Percentiles rank a stretch among this genome's conserved stretches.
Evolutionary conservation across 345 rosid genomes (phyloP).

Genomic region (Eucalyptus sideroxylon): DNA sequence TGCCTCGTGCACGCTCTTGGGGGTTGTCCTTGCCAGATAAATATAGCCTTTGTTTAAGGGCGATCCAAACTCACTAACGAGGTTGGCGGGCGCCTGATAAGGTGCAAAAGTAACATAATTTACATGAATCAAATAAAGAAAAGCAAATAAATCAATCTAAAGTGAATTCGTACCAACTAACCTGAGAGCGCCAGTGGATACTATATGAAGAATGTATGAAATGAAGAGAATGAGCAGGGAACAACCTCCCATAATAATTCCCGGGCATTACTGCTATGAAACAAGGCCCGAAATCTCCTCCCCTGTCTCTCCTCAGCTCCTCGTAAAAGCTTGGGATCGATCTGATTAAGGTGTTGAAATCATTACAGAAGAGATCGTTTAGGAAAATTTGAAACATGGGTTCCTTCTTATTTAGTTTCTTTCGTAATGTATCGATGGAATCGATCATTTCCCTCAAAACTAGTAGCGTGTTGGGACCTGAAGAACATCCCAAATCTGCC

Average conservation of each 20-base stretch:
- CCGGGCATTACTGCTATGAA: neutral
- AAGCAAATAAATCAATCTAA: neutral
- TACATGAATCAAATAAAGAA: neutral
- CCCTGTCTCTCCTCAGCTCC: neutral
- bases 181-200: neutral
- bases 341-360: neutral
- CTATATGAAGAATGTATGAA: neutral
- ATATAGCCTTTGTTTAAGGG: neutral
- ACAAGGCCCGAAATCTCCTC: neutral
- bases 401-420: neutral
- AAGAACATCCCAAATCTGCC: neutral
- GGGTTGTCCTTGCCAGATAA: neutral
- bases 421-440: neutral
- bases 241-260: neutral
- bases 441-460: neutral
- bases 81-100: neutral
- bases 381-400: neutral
- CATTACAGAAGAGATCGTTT: neutral
- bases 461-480: neutral
- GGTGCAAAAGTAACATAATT: neutral
- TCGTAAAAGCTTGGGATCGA: neutral
- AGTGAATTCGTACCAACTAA: neutral
- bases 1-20: neutral
- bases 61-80: neutral
- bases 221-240: neutral